Evolutionary conservation across 257 asterid genomes (phyloP).

Genomic region (Ligustrum vulgare): DNA sequence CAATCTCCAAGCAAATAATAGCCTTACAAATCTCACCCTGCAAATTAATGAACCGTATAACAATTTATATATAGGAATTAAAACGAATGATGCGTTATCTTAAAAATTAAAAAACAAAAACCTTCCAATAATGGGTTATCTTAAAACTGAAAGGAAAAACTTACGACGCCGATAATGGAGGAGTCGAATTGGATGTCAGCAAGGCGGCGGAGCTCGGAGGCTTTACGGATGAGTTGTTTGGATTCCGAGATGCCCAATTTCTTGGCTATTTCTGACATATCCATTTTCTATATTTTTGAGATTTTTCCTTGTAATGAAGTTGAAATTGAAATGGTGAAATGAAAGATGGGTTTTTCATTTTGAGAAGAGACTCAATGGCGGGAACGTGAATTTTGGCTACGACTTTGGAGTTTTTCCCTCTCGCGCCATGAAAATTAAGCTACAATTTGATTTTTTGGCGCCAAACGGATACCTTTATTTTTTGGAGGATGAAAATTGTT

Average conservation of each 20-base stretch:
- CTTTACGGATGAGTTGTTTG: conserved; percentile 74
- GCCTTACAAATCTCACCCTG: conserved; percentile 98
- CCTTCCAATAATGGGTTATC: background rate
- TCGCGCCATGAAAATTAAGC: conserved; percentile 9
- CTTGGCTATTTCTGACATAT: conserved; percentile 63
- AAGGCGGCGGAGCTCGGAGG: conserved; percentile 94
- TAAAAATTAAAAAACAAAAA: background rate
- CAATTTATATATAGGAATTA: background rate
- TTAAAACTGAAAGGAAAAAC: conserved; percentile 16
- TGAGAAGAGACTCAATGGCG: conserved; percentile 50
- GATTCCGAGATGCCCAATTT: conserved; percentile 65
- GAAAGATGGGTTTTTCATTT: background rate
- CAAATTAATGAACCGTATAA: conserved; percentile 6
- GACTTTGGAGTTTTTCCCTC: background rate
- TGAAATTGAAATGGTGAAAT: background rate
- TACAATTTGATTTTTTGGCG: background rate
- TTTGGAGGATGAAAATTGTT: background rate
- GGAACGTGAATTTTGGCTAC: conserved; percentile 32
- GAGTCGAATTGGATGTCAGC: conserved; percentile 90
- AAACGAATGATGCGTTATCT: background rate
- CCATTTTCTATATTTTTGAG: conserved; percentile 40
- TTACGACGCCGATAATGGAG: conserved; percentile 81
- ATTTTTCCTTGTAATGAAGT: background rate
- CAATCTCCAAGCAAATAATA: conserved; percentile 84
- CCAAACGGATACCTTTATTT: background rate